phyloP scores from a whole-genome alignment of 208 protist species.

The Crithidia brevicula region DNA sequence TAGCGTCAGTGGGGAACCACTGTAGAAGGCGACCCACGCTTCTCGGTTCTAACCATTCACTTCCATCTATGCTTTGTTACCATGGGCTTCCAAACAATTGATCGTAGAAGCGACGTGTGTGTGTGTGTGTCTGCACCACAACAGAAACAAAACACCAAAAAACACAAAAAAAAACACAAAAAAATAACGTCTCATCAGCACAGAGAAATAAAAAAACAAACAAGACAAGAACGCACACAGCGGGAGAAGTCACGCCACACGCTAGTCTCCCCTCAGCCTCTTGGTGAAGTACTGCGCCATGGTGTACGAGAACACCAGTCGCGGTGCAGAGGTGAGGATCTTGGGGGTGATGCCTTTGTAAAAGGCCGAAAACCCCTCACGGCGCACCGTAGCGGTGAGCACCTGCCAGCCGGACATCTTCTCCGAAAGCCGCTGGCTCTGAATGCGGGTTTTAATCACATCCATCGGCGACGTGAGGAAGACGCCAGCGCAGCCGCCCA shows the following conservation, averaged over 20 bases:
- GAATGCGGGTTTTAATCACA: slow-evolving; percentile 88
- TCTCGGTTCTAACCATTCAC: not conserved
- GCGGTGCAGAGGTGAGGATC: slow-evolving; percentile 72
- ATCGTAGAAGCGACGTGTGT: not conserved
- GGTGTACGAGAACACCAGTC: slow-evolving; percentile 87
- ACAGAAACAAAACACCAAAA: too few relatives aligned
- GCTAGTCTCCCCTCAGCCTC: slow-evolving; percentile 33
- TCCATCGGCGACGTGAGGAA: slow-evolving; percentile 74
- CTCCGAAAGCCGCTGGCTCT: slow-evolving; percentile 59
- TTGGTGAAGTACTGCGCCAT: slow-evolving; percentile 85
- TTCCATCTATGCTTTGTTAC: slow-evolving; percentile 4
- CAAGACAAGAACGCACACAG: slow-evolving; percentile 4
- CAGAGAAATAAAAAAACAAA: slow-evolving; percentile 18
- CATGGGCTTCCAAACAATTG: not conserved
- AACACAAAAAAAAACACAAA: not conserved
- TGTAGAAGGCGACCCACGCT: not conserved
- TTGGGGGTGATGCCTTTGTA: slow-evolving; percentile 88
- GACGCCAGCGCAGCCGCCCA: slow-evolving; percentile 63
- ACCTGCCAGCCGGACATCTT: slow-evolving; percentile 56
- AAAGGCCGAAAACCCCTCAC: slow-evolving; percentile 74
- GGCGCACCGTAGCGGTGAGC: slow-evolving; percentile 46
- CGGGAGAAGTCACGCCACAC: slow-evolving; percentile 1
- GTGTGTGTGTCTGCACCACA: not conserved
- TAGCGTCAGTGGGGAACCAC: not conserved
- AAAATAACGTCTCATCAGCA: not conserved